phyloP scores from a whole-genome alignment of 352 stramenopile genomes.

The Globisporangium takayamanum region DNA sequence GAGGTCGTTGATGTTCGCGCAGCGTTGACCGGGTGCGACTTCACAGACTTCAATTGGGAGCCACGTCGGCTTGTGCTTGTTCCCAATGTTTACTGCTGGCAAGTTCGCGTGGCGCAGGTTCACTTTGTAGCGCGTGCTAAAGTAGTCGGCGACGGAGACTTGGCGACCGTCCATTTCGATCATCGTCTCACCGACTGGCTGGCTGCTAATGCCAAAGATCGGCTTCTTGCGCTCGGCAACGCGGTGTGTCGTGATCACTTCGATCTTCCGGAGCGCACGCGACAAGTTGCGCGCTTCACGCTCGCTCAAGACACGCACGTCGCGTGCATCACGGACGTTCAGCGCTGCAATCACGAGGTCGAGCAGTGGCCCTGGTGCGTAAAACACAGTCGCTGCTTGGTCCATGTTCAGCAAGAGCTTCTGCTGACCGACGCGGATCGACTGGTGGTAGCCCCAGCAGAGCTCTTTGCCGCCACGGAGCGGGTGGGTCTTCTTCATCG shows the following conservation, averaged over 20 bases:
- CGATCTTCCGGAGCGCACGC: slow-evolving; percentile 43
- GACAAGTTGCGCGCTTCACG: slow-evolving; percentile 26
- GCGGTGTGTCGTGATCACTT: slow-evolving; percentile 50
- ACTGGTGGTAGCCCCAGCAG: slow-evolving; percentile 73
- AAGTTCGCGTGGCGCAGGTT: slow-evolving; percentile 53
- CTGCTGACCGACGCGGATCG: slow-evolving; percentile 39
- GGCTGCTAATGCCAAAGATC: slow-evolving; percentile 45
- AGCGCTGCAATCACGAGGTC: slow-evolving; percentile 39
- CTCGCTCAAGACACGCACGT: slow-evolving; percentile 32
- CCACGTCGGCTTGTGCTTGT: slow-evolving; percentile 42
- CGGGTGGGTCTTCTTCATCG: slow-evolving; percentile 46
- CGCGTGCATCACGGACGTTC: slow-evolving; percentile 25
- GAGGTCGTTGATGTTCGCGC: slow-evolving; percentile 66
- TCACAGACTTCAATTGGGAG: slow-evolving; percentile 82
- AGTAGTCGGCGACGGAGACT: slow-evolving; percentile 59
- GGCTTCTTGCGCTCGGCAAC: slow-evolving; percentile 40
- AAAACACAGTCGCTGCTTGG: slow-evolving; percentile 64
- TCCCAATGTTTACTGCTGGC: slow-evolving; percentile 67
- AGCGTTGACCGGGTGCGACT: slow-evolving; percentile 60
- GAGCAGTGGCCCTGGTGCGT: slow-evolving; percentile 42
- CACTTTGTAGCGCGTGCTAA: slow-evolving; percentile 48
- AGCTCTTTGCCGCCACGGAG: slow-evolving; percentile 61
- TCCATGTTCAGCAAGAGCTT: slow-evolving; percentile 73
- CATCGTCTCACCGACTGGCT: slow-evolving; percentile 37
- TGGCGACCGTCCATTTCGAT: slow-evolving; percentile 44